Percentiles rank a stretch among this genome's conserved stretches.
Conservation (phyloP, 495 filamentous ascomycete genomes). For the Wilcoxina mikolae region DNA sequence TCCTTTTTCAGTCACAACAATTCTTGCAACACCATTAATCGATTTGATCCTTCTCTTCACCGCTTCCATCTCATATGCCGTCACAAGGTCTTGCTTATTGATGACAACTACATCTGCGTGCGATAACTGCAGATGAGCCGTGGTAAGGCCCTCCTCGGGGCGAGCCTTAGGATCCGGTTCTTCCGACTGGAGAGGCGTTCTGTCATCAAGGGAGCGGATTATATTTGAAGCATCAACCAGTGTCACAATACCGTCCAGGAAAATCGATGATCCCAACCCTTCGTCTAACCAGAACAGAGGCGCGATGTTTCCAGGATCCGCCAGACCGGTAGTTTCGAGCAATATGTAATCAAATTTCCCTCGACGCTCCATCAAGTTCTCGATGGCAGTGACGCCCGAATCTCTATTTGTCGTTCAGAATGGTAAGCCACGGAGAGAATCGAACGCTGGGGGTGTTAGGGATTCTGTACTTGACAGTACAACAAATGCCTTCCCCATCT, state of each 20-base stretch:
- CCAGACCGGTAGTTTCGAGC: conserved; percentile 88
- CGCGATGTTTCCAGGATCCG: conserved; percentile 89
- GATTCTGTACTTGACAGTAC: conserved; percentile 69
- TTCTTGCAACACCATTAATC: conserved; percentile 81
- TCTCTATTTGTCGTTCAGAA: conserved; percentile 41
- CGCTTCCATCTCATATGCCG: conserved; percentile 44
- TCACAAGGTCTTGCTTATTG: conserved; percentile 89
- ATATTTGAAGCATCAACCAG: conserved; percentile 93
- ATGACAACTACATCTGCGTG: conserved; percentile 93
- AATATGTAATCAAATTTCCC: conserved; percentile 96
- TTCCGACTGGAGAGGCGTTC: conserved; percentile 42
- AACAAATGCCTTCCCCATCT: conserved; percentile 78
- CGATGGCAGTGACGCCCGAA: conserved; percentile 80
- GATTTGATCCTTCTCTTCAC: conserved; percentile 54
- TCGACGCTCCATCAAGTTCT: conserved; percentile 86
- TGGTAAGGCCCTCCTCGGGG: conserved; percentile 55
- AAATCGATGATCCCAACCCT: conserved; percentile 82
- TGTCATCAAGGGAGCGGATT: conserved; percentile 60
- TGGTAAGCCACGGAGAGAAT: neutral
- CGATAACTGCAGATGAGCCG: conserved; percentile 88
- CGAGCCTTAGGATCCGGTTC: conserved; percentile 32
- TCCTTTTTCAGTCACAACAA: conserved; percentile 66
- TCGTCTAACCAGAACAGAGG: conserved; percentile 97
- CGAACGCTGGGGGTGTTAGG: neutral
- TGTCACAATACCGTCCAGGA: conserved; percentile 91